Base-by-base conservation (phyloP, 345 rosid genomes). In the Eutrema yunnanense region DNA sequence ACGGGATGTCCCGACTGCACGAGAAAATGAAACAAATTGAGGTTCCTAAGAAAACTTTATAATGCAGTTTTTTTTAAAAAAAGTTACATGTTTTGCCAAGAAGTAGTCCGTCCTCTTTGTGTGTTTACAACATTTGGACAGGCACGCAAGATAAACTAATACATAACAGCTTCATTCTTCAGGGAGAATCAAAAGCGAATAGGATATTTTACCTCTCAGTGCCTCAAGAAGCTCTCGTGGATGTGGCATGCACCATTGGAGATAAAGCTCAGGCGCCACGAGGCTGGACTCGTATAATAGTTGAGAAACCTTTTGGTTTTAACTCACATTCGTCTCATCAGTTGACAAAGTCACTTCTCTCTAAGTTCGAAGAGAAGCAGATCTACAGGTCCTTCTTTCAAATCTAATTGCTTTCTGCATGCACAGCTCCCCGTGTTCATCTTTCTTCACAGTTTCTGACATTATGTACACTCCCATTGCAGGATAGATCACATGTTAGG, bases 241-340 rank as follows among this genome's bases (percentile, higher is more conserved):
- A 90, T 68, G 97, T 88, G 62, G 87, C 89, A 51, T 80, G 79
- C 62, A 65, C 81, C 58, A 81, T 88, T 52, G 87, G 83, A 11
- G 82, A 79, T 41, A 72, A 76, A 38, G 88, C 92, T 46, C 90
- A 86, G 72, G 86, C 92, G 38, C 62, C 57, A 55, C 82, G 73
- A 73, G 92, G 90, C 41, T 88, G 97, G 90, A 88, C 88, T 75
- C 88, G 90, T 16, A 67, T 90, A 71, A 85, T 88, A 73, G 72
- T 87, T 61, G 97, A 88, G 81, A 90, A 87, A 78, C 95, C 95
- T 66, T 90, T 90, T 73, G 95, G 92, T 14, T 87, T 88, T 65
- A 81, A 84, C 67, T 84, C 81, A 56, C 55, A 33, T 7, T 87
- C 92, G 30, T 88, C 95, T 65, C 74, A 67, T 58, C 79, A 4